Evolutionary conservation across 441 rosid genomes (phyloP).

Genomic region (Adansonia grandidieri): DNA sequence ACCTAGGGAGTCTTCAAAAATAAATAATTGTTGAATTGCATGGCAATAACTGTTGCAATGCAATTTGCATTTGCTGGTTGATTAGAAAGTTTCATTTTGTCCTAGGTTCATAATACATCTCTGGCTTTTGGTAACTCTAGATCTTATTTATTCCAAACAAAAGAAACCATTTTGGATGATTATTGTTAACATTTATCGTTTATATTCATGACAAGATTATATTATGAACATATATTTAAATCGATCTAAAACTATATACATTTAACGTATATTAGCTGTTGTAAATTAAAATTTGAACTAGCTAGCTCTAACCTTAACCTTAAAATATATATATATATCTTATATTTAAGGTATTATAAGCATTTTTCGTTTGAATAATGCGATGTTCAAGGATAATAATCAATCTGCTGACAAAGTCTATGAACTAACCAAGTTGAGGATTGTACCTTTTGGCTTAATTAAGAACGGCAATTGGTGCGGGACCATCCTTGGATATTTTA

Average conservation of each 20-base stretch:
- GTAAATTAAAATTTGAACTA: neutral
- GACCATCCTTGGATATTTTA: neutral
- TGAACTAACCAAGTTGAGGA: neutral
- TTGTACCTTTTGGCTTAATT: neutral
- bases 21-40: neutral
- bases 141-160: neutral
- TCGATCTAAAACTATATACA: neutral
- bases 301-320: neutral
- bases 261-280: neutral
- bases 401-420: neutral
- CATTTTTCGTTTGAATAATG: no score
- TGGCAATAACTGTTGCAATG: neutral
- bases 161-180: no score
- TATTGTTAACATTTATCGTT: no score
- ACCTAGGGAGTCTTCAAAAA: no score
- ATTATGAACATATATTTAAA: no score
- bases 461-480: neutral
- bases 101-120: neutral
- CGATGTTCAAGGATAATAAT: neutral
- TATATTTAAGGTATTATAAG: no score
- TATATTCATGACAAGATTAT: no score
- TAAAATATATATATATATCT: neutral
- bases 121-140: neutral
- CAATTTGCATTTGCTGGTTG: neutral
- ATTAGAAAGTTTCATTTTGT: neutral